Evolutionary conservation across 306 rosid genomes (phyloP).

Genomic region (Begonia masoniana): DNA sequence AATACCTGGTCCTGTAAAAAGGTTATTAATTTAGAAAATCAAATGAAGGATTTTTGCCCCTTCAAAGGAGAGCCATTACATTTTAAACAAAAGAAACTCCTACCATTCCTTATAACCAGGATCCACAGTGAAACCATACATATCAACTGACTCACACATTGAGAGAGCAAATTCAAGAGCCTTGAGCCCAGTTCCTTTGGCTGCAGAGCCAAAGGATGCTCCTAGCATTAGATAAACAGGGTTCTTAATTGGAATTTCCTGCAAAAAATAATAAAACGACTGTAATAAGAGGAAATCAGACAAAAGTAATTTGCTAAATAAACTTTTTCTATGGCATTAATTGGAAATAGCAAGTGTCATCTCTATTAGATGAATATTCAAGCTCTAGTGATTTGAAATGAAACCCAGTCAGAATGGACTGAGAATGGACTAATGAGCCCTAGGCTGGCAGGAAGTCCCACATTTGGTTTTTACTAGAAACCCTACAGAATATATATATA

Average conservation of each 20-base stretch:
- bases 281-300: background rate
- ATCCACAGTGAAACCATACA: conserved; percentile 98
- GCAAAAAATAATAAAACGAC: conserved; percentile 33
- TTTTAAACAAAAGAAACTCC: conserved; percentile 6
- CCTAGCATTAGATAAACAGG: conserved; percentile 93
- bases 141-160: conserved; percentile 88
- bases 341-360: no score
- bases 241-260: conserved; percentile 84
- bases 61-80: conserved; percentile 1
- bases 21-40: no score
- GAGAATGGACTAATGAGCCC: no score
- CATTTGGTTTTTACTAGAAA: no score
- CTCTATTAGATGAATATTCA: no score
- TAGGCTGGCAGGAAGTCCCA: no score
- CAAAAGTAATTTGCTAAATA: background rate
- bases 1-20: conserved; percentile 80
- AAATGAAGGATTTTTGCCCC: no score
- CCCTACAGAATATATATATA: no score
- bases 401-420: no score
- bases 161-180: conserved; percentile 98
- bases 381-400: no score
- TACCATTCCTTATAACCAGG: conserved; percentile 99
- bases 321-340: background rate
- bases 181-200: conserved; percentile 98
- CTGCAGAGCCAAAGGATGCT: conserved; percentile 94